Evolutionary conservation across 345 rosid species (phyloP).

Genomic region (Toxicodendron radicans): DNA sequence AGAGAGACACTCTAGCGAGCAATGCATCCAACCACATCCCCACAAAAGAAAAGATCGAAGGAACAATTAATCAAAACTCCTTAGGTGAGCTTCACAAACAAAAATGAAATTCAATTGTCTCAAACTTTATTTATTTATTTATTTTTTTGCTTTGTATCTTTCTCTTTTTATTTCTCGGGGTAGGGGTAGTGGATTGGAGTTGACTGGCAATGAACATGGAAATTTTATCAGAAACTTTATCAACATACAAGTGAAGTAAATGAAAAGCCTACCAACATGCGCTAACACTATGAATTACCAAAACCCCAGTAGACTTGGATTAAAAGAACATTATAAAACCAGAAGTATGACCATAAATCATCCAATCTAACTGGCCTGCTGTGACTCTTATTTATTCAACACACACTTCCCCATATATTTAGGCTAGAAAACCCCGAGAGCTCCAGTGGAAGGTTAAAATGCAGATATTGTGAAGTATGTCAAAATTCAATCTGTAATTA

Average conservation of each 20-base stretch:
- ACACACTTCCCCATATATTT: background rate
- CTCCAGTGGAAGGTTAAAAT: background rate
- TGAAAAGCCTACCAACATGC: background rate
- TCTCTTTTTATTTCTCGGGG: background rate
- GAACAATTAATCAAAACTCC: background rate
- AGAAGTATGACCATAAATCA: too few species aligned
- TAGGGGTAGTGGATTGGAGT: background rate
- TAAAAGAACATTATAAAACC: background rate
- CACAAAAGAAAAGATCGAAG: background rate
- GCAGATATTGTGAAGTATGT: background rate
- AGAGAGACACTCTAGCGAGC: background rate
- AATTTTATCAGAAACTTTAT: background rate
- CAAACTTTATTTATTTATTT: background rate
- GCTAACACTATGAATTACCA: background rate
- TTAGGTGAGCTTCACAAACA: background rate
- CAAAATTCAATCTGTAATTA: background rate
- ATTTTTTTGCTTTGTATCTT: background rate
- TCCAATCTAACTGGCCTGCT: too few species aligned
- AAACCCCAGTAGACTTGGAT: background rate
- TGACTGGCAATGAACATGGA: background rate
- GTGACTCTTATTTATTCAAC: background rate
- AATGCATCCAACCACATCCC: background rate
- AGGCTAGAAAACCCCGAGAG: background rate
- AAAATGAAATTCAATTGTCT: background rate
- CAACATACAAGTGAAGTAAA: background rate